phyloP scores from a whole-genome alignment of 371 early-diverging fungal genomes.

The Syncephalastrum racemosum region DNA sequence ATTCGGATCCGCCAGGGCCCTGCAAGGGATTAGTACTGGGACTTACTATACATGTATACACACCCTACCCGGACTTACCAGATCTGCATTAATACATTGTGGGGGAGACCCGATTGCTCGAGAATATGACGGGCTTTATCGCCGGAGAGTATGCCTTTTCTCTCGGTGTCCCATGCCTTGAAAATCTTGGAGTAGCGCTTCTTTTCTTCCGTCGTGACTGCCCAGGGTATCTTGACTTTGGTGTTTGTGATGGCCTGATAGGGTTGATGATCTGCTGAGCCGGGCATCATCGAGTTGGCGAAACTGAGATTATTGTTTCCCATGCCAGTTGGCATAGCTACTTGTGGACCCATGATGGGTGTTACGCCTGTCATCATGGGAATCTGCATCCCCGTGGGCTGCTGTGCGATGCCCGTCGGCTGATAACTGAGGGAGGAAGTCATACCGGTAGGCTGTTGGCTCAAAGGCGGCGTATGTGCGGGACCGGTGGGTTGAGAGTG shows the following conservation, averaged over 20 bases:
- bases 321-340: constrained; percentile 47
- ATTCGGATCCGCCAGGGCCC: constrained; percentile 83
- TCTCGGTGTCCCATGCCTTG: constrained; percentile 82
- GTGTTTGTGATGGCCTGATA: constrained; percentile 31
- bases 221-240: constrained; percentile 67
- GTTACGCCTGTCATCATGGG: constrained; percentile 40
- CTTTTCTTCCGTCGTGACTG: constrained; percentile 78
- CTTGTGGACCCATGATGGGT: constrained; percentile 17
- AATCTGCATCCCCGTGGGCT: constrained; percentile 25
- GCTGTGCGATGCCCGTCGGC: constrained; percentile 12
- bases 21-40: constrained; percentile 13
- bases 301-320: constrained; percentile 38
- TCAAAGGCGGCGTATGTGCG: no score
- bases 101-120: constrained; percentile 80
- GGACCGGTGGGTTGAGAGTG: no score
- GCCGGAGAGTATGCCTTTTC: constrained; percentile 76
- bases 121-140: constrained; percentile 84
- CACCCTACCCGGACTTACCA: constrained; percentile 62
- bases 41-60: not conserved
- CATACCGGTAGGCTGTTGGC: no score
- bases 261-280: constrained; percentile 16
- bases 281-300: constrained; percentile 52
- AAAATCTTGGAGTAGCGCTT: constrained; percentile 82
- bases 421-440: no score
- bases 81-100: constrained; percentile 77